phyloP scores from a whole-genome alignment of 129 eudicot genomes.

The Flaveria ramosissima region DNA sequence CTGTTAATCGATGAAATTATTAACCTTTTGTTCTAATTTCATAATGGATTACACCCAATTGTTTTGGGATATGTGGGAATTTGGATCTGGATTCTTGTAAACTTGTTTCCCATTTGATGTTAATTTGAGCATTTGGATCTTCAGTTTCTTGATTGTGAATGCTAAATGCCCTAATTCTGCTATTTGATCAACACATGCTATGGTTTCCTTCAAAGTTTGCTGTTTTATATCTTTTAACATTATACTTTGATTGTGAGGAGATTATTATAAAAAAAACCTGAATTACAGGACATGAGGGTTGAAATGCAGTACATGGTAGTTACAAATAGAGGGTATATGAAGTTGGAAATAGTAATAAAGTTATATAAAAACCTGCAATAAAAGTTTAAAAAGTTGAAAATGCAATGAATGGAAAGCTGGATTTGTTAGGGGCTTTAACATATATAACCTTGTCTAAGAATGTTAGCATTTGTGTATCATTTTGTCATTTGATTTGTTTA shows the following conservation, averaged over 20 bases:
- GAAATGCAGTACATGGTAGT: too few relatives aligned
- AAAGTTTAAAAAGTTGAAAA: too few relatives aligned
- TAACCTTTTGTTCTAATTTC: not conserved
- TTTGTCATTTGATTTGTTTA: not conserved
- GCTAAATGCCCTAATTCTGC: conserved; percentile 12
- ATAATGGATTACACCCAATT: not conserved
- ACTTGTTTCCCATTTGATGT: not conserved
- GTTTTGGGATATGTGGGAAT: not conserved
- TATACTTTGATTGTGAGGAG: not conserved
- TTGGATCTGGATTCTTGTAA: conserved; percentile 20
- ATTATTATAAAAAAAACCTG: not conserved
- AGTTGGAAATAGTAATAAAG: too few relatives aligned
- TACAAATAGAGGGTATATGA: too few relatives aligned
- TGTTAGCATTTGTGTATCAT: not conserved
- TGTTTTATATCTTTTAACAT: not conserved
- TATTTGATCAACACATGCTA: not conserved
- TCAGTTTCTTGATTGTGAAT: not conserved
- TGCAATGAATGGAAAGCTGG: not conserved
- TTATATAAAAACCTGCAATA: too few relatives aligned
- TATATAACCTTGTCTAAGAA: not conserved
- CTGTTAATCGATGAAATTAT: not conserved
- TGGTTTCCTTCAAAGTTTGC: not conserved
- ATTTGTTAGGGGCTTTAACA: not conserved
- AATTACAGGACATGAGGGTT: not conserved
- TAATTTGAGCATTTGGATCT: conserved; percentile 17